phyloP scores from a whole-genome alignment of 352 stramenopile species.

The Globisporangium takayamanum region DNA sequence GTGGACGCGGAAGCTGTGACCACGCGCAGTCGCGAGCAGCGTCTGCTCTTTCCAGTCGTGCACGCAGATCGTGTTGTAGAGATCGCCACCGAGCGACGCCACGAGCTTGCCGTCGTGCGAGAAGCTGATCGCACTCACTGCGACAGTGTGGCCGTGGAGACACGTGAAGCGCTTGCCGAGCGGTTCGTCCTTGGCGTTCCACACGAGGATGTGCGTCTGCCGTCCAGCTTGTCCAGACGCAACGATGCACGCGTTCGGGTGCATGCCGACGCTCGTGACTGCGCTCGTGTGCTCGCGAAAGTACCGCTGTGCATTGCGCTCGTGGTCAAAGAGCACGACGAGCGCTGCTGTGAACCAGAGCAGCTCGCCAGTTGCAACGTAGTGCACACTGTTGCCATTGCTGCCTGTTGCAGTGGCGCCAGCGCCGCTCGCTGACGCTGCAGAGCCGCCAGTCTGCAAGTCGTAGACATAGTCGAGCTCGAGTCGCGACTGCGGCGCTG shows the following conservation, averaged over 20 bases:
- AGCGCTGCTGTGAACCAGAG: slow-evolving; percentile 56
- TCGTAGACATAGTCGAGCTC: slow-evolving; percentile 62
- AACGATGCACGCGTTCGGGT: slow-evolving; percentile 55
- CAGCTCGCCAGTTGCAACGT: slow-evolving; percentile 51
- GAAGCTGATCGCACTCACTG: slow-evolving; percentile 58
- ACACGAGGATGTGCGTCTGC: slow-evolving; percentile 58
- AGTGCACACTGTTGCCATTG: slow-evolving; percentile 43
- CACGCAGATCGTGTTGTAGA: slow-evolving; percentile 77
- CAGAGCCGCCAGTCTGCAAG: slow-evolving; percentile 30
- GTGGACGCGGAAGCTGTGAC: slow-evolving; percentile 64
- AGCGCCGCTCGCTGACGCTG: slow-evolving; percentile 7
- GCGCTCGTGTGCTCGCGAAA: slow-evolving; percentile 59
- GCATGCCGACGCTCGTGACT: slow-evolving; percentile 43
- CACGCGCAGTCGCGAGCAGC: slow-evolving; percentile 42
- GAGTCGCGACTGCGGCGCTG: slow-evolving; percentile 30
- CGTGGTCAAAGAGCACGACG: slow-evolving; percentile 52
- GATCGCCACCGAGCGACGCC: slow-evolving; percentile 56
- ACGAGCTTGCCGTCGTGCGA: slow-evolving; percentile 66
- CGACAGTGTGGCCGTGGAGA: slow-evolving; percentile 45
- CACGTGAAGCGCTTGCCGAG: slow-evolving; percentile 48
- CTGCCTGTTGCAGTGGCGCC: slow-evolving; percentile 4
- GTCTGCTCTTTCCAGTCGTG: slow-evolving; percentile 66
- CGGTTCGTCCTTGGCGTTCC: slow-evolving; percentile 54
- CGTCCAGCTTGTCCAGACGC: slow-evolving; percentile 53
- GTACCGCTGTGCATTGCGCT: slow-evolving; percentile 43